Conservation (phyloP, 164 flowering plant species). For the Umbilicus rupestris region DNA sequence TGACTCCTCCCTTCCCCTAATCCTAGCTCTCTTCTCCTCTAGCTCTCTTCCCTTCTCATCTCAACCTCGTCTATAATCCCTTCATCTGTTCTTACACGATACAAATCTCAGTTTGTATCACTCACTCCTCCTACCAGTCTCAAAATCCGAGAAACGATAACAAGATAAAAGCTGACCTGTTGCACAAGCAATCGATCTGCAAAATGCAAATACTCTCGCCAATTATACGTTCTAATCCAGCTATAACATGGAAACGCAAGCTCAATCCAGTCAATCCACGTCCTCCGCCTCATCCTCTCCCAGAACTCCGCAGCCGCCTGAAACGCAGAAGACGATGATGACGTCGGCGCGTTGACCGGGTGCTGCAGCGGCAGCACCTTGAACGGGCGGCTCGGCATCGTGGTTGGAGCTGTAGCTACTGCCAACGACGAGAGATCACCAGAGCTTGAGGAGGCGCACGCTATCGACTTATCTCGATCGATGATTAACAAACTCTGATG, state of each 20-base stretch:
- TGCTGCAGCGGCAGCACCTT: conserved; percentile 57
- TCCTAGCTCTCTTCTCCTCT: too few species aligned
- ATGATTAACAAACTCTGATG: background rate
- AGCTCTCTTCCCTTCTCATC: too few species aligned
- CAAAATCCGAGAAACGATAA: background rate
- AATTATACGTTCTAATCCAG: conserved; percentile 73
- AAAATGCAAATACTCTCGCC: conserved; percentile 77
- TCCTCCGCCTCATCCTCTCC: conserved; percentile 39
- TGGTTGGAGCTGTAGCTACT: background rate
- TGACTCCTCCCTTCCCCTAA: too few species aligned
- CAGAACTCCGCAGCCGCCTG: conserved; percentile 22
- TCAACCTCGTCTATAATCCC: too few species aligned
- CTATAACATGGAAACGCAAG: conserved; percentile 60
- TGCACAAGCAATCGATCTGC: conserved; percentile 93
- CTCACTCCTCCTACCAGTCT: background rate
- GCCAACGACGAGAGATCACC: conserved; percentile 21
- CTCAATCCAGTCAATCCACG: conserved; percentile 53
- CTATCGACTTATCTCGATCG: conserved; percentile 74
- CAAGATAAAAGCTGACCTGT: conserved; percentile 40
- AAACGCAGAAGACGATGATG: conserved; percentile 11
- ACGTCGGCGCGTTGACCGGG: conserved; percentile 15
- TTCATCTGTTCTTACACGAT: too few species aligned
- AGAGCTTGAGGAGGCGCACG: conserved; percentile 61
- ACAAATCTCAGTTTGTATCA: background rate
- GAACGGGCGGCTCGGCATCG: conserved; percentile 31